Base-by-base conservation (phyloP, 2,329 filamentous ascomycete species). In the Orbilia blumenaviensis region DNA sequence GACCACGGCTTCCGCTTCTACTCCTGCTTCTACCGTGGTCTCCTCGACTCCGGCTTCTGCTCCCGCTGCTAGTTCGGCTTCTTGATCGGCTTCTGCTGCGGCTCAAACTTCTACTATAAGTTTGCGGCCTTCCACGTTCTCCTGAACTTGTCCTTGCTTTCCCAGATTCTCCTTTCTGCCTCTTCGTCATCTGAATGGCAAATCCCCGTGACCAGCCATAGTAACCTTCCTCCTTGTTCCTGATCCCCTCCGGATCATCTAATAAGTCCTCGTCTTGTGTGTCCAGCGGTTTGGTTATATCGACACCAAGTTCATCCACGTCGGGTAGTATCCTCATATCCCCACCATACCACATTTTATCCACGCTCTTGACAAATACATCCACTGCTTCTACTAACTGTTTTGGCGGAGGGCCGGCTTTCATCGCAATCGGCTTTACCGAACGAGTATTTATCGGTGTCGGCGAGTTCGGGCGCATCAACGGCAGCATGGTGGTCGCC, bases 121-220 rank as follows among this genome's bases (percentile, higher is more conserved):
- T 75, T 21, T 54, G 36, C 21, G 81, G 82, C 54, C 82, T 81
- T 62, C 83, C 84, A 2, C 81, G 80, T 6, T 67, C 50, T 6
- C 78, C 54, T 4, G 48, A 66, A 10, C 38, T 14, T 3, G 21
- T 14, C 1, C 25, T 42, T 8, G 23, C 25, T 23, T 54, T 80
- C 79, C 48, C 56, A 75, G 3, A 78, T 10, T 79, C 79, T 66
- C 83, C 84, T 48, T 81, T 84, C 27, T 81, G 83, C 38, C 87
- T 85, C 60, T 85, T 84, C 83, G 90, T 92, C 91, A 95, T 95
- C 80, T 91, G 91, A 78, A 92, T 86, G 81, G 92, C 96, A 79
- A 96, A 95, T 0, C 85, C 85, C 41, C 88, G 87, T 3, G 92
- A 94, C 93, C 93, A 96, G 76, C 93, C 93, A 81, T 96, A 96